Evolutionary conservation across 495 filamentous ascomycete genomes (phyloP).

Genomic region (Penicillium macrosclerotiorum): DNA sequence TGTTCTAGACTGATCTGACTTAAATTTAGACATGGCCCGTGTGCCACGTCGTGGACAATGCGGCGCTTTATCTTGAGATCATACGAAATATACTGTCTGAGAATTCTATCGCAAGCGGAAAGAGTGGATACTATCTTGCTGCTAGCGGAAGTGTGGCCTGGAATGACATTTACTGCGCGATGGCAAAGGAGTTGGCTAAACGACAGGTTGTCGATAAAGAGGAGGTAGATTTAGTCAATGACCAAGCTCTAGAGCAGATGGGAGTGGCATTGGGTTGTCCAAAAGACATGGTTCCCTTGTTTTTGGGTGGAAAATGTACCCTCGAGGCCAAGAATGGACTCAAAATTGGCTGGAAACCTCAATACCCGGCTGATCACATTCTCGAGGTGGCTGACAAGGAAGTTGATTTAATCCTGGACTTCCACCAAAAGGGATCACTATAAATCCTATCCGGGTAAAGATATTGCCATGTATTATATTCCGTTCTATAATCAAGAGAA

Average conservation of each 20-base stretch:
- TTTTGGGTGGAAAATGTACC: slow-evolving; percentile 42
- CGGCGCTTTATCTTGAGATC: slow-evolving; percentile 40
- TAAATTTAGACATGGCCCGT: slow-evolving; percentile 46
- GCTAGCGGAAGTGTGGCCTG: slow-evolving; percentile 44
- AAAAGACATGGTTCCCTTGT: slow-evolving; percentile 29
- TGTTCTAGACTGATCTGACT: background rate
- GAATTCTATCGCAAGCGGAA: slow-evolving; percentile 32
- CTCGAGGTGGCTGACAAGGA: slow-evolving; percentile 38
- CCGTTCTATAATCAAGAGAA: background rate
- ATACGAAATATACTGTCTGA: slow-evolving; percentile 40
- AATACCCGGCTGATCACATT: slow-evolving; percentile 36
- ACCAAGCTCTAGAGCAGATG: slow-evolving; percentile 33
- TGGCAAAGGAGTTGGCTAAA: slow-evolving; percentile 39
- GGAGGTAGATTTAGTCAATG: slow-evolving; percentile 28
- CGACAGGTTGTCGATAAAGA: slow-evolving; percentile 33
- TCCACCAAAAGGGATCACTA: too few relatives aligned
- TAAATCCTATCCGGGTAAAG: too few relatives aligned
- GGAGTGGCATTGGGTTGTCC: slow-evolving; percentile 31
- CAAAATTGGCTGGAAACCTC: slow-evolving; percentile 42
- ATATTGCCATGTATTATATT: background rate
- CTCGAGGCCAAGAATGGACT: slow-evolving; percentile 34
- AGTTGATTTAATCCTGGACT: slow-evolving; percentile 39
- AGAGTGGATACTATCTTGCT: slow-evolving; percentile 51
- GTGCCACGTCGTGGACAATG: slow-evolving; percentile 44
- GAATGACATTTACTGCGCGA: slow-evolving; percentile 44